phyloP scores from a whole-genome alignment of 805 yeast species.

The Zygosaccharomyces kombuchaensis region DNA sequence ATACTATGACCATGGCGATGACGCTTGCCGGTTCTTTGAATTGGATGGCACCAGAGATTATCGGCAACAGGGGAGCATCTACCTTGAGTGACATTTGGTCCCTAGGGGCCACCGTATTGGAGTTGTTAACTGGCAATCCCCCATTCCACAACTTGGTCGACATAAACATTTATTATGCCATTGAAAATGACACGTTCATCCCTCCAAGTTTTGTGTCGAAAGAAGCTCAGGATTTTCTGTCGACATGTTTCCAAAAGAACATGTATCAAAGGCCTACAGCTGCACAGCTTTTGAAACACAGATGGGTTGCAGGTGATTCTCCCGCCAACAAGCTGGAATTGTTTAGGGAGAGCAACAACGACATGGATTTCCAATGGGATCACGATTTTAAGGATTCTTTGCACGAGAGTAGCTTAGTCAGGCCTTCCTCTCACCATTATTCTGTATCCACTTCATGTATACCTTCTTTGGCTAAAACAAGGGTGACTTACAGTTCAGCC shows the following conservation, averaged over 20 bases:
- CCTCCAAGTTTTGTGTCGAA: constrained; percentile 35
- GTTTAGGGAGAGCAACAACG: constrained; percentile 25
- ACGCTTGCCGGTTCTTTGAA: constrained; percentile 84
- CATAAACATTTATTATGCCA: constrained; percentile 36
- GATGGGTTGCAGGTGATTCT: constrained; percentile 35
- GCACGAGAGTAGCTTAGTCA: background rate
- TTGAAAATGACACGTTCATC: constrained; percentile 39
- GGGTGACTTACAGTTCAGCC: constrained; percentile 2
- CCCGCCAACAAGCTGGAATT: constrained; percentile 19
- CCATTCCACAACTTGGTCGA: constrained; percentile 64
- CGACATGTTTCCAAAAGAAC: constrained; percentile 63
- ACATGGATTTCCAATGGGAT: constrained; percentile 27
- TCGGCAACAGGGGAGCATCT: constrained; percentile 77
- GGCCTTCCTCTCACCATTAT: constrained; percentile 1
- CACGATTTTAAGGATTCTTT: constrained; percentile 25
- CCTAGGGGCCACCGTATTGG: constrained; percentile 90
- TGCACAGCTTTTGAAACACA: constrained; percentile 54
- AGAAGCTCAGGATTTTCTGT: constrained; percentile 67
- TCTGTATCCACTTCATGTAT: constrained; percentile 2
- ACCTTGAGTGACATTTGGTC: constrained; percentile 92
- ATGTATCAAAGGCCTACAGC: constrained; percentile 68
- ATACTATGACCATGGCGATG: constrained; percentile 50
- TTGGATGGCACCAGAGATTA: constrained; percentile 99
- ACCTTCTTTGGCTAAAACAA: constrained; percentile 4
- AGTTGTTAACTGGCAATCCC: constrained; percentile 78